Evolutionary conservation across 2,329 filamentous ascomycete genomes (phyloP).

Genomic region (Lizonia empirigonia): DNA sequence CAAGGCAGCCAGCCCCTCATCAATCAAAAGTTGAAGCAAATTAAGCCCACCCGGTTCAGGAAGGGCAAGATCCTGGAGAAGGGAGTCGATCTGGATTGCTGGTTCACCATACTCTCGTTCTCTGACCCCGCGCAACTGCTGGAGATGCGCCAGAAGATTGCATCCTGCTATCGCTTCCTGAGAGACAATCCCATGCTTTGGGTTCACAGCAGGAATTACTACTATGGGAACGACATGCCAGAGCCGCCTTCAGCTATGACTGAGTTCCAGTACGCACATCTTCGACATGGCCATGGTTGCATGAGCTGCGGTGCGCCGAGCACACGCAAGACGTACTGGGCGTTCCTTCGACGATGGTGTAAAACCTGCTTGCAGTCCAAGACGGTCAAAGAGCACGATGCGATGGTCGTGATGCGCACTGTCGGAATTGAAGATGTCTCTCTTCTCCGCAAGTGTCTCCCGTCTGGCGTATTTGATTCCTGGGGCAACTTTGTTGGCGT

Average conservation of each 20-base stretch:
- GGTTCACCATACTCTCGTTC: slow-evolving; percentile 46
- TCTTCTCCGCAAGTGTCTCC: slow-evolving; percentile 38
- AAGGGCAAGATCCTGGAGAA: slow-evolving; percentile 36
- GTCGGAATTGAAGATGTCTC: slow-evolving; percentile 35
- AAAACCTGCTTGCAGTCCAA: slow-evolving; percentile 46
- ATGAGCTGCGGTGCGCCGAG: slow-evolving; percentile 45
- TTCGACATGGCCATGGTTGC: slow-evolving; percentile 49
- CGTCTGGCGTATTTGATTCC: slow-evolving; percentile 45
- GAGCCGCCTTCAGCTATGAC: slow-evolving; percentile 44
- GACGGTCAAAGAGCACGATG: slow-evolving; percentile 41
- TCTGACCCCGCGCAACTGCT: slow-evolving; percentile 44
- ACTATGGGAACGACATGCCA: slow-evolving; percentile 42
- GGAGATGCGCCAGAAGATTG: slow-evolving; percentile 43
- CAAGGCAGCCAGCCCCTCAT: slow-evolving; percentile 18
- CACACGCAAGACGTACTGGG: slow-evolving; percentile 52
- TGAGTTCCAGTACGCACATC: slow-evolving; percentile 49
- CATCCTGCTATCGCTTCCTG: slow-evolving; percentile 44
- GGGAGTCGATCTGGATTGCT: slow-evolving; percentile 41
- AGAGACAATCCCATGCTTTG: slow-evolving; percentile 46
- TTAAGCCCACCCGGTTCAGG: slow-evolving; percentile 37
- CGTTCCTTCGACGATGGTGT: slow-evolving; percentile 51
- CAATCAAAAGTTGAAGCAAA: slow-evolving; percentile 29
- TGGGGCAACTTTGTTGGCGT: slow-evolving; percentile 49
- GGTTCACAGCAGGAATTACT: slow-evolving; percentile 45
- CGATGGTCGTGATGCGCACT: slow-evolving; percentile 33